These are phyloP conservation scores for Cercospora beticola DNA, from an alignment of 2,329 filamentous ascomycete genomes.

Conservation along the genomic window DNA sequence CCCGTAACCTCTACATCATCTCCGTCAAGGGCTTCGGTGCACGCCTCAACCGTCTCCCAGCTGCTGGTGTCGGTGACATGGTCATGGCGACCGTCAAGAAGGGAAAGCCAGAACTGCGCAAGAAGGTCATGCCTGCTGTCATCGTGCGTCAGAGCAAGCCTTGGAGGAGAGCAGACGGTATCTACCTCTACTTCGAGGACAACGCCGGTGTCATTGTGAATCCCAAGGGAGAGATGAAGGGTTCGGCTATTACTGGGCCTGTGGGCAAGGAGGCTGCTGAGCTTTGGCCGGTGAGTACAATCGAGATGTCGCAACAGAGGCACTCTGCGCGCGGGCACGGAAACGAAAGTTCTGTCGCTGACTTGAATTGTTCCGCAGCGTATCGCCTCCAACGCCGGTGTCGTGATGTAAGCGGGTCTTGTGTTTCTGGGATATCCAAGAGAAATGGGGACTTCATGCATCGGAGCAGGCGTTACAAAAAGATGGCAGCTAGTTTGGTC, in stretches of 20 bases:
- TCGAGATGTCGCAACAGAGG: slow-evolving; percentile 10
- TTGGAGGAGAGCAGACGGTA: slow-evolving; percentile 97
- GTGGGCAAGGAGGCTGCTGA: slow-evolving; percentile 99
- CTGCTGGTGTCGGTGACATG: slow-evolving; percentile 98
- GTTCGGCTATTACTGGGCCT: slow-evolving; percentile 96
- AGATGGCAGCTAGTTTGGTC: slow-evolving; percentile 11
- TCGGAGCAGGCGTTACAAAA: slow-evolving; percentile 27
- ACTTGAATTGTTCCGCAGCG: slow-evolving; percentile 57
- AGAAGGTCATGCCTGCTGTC: slow-evolving; percentile 99
- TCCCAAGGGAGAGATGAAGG: slow-evolving; percentile 99
- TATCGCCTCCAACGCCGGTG: slow-evolving; percentile 99
- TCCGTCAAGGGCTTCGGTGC: slow-evolving; percentile 98
- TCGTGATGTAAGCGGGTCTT: slow-evolving; percentile 81
- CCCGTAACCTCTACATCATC: slow-evolving; percentile 98
- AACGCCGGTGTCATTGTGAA: slow-evolving; percentile 99
- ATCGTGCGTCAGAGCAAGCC: slow-evolving; percentile 99
- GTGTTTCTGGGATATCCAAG: slow-evolving; percentile 13
- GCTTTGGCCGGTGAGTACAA: slow-evolving; percentile 84
- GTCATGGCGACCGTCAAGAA: slow-evolving; percentile 99
- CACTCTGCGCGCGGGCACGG: background rate
- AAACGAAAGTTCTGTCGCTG: background rate
- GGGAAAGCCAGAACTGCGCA: slow-evolving; percentile 99
- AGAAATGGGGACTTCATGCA: slow-evolving; percentile 24
- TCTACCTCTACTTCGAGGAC: slow-evolving; percentile 99
- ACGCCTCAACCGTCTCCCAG: slow-evolving; percentile 93